phyloP scores from a whole-genome alignment of 2,329 filamentous ascomycete species.

The Neofusicoccum ribis region DNA sequence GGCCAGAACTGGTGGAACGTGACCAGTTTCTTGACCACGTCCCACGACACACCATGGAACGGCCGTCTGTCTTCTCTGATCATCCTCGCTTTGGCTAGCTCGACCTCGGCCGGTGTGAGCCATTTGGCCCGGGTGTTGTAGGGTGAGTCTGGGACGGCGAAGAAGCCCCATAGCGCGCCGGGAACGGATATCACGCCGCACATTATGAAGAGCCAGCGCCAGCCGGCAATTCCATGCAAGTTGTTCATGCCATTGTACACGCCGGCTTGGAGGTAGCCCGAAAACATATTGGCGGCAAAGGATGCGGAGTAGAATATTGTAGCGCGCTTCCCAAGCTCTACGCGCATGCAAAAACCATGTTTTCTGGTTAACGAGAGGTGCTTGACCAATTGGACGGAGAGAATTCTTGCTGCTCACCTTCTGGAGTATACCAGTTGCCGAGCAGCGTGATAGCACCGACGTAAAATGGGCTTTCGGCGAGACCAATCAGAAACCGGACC shows the following conservation, averaged over 20 bases:
- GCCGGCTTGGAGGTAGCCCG: constrained; percentile 22
- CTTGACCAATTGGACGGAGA: too few relatives aligned
- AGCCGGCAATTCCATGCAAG: constrained; percentile 29
- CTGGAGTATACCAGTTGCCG: not conserved
- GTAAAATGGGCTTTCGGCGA: constrained; percentile 24
- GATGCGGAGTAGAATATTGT: constrained; percentile 21
- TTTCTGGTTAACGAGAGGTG: too few relatives aligned
- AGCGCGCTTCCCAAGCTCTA: constrained; percentile 19
- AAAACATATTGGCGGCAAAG: constrained; percentile 14
- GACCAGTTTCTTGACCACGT: too few relatives aligned
- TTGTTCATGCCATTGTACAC: constrained; percentile 23
- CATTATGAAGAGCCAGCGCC: constrained; percentile 35
- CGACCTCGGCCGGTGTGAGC: too few relatives aligned
- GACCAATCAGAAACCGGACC: constrained; percentile 24
- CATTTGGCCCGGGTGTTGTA: constrained; percentile 46
- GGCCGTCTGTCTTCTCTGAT: too few relatives aligned
- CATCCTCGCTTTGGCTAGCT: too few relatives aligned
- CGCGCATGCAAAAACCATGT: too few relatives aligned
- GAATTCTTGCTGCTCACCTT: not conserved
- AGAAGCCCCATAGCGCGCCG: constrained; percentile 52
- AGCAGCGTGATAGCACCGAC: constrained; percentile 20
- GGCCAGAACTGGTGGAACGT: too few relatives aligned
- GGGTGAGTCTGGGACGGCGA: constrained; percentile 51
- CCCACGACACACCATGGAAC: too few relatives aligned
- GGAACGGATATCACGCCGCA: constrained; percentile 57